Evolutionary conservation across 164 flowering plant genomes (phyloP), one percentile per base, ranked within the genome.

Genomic region (Pachysandra terminalis): DNA sequence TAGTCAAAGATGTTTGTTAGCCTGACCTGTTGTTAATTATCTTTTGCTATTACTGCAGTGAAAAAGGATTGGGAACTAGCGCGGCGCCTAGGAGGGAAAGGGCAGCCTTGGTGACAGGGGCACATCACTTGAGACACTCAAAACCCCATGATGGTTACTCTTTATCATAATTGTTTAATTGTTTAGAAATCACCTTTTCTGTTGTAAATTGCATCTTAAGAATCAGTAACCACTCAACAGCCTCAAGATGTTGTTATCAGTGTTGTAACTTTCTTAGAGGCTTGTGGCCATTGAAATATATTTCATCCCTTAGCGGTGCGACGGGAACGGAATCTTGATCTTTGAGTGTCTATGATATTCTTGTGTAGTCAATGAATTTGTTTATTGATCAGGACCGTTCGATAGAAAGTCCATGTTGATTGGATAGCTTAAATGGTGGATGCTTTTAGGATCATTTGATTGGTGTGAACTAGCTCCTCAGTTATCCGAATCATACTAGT

Each of bases 11-110:
- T 16, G 5, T 27, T 26, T 17, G 9, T 58, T 56, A 9, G 5
- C 59, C 0, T 3, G 7, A 32, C 37, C 37, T 64, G 19, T 21
- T 54, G 40, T 13, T n/a, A n/a, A n/a, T n/a, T 23, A 19, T 19
- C 26, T 35, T 57, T 35, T 61, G 37, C 41, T 70, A 41, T 22
- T 48, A 22, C 45, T 5, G 45, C 78, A 87, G 92, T 86, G 91
- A 84, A 79, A 66, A 86, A 86, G 73, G 93, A 88, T 72, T 82
- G 76, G 59, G 88, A 83, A 77, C 73, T 89, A 74, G 91, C 91
- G 61, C 82, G 94, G 32, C 79, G 94, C 55, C 79, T 89, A 40
- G 86, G 87, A 61, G 84, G 86, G 63, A 85, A 71, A 61, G 90
- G 83, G 63, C 79, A 60, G 72, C 84, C 73, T 7, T 84, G 87